Evolutionary conservation across 1,284 basidiomycete genomes (phyloP).

Genomic region (Boletus smithii): DNA sequence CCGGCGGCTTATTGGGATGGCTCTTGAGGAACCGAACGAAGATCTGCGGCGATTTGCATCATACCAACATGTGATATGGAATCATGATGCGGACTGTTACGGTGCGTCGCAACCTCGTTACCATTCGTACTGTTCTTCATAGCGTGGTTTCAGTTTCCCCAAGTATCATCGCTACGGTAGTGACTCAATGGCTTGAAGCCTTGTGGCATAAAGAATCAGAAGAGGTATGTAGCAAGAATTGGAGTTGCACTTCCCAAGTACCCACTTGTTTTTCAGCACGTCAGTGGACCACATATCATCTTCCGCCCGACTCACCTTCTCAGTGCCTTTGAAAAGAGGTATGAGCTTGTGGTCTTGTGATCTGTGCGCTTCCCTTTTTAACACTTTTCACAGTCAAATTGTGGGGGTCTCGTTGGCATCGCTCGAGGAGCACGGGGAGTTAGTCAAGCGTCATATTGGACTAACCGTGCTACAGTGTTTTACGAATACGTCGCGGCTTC

Average conservation of each 20-base stretch:
- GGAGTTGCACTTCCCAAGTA: background rate
- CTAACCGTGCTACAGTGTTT: conserved; percentile 40
- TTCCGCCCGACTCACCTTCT: conserved; percentile 27
- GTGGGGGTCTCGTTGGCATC: conserved; percentile 28
- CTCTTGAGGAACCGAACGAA: conserved; percentile 32
- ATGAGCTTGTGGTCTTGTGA: background rate
- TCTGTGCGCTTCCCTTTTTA: background rate
- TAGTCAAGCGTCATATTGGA: conserved; percentile 36
- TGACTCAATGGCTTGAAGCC: conserved; percentile 49
- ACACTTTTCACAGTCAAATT: conserved; percentile 18
- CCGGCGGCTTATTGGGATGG: conserved; percentile 36
- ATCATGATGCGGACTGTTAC: conserved; percentile 38
- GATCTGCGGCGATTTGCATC: conserved; percentile 44
- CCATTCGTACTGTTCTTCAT: background rate
- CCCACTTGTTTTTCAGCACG: conserved; percentile 16
- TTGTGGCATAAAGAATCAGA: conserved; percentile 39
- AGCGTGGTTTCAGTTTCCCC: conserved; percentile 30
- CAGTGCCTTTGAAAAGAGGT: conserved; percentile 26
- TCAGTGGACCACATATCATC: conserved; percentile 22
- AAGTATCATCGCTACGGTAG: conserved; percentile 33
- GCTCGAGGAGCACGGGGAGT: conserved; percentile 35
- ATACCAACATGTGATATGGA: conserved; percentile 59
- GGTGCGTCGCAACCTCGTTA: conserved; percentile 18
- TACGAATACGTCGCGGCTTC: conserved; percentile 34
- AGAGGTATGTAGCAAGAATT: conserved; percentile 11